phyloP scores from a whole-genome alignment of 75 land plant species.

The Pinus tabuliformis region DNA sequence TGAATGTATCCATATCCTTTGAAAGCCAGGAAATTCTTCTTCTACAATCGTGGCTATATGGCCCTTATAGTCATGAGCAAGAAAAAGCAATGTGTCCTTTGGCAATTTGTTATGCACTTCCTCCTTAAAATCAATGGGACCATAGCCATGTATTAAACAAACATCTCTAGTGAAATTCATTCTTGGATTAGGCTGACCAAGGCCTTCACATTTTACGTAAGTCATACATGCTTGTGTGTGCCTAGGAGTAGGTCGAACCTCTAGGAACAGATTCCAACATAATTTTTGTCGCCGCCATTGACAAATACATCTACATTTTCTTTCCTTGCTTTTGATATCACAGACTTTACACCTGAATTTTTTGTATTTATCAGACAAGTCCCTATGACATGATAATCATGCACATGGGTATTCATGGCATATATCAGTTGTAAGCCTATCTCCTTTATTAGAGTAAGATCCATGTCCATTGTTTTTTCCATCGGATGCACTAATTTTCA shows the following conservation, averaged over 20 bases:
- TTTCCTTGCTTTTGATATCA: conserved; percentile 73
- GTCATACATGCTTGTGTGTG: conserved; percentile 96
- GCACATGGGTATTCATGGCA: conserved; percentile 55
- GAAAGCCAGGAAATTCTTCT: conserved; percentile 73
- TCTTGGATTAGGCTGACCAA: conserved; percentile 78
- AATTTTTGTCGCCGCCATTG: conserved; percentile 69
- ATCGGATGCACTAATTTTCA: conserved; percentile 32
- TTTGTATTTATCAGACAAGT: conserved; percentile 53
- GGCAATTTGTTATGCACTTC: too few species aligned
- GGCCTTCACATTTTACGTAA: conserved; percentile 91
- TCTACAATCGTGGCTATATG: conserved; percentile 54
- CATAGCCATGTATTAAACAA: conserved; percentile 94
- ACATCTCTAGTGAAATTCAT: conserved; percentile 98
- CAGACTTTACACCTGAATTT: conserved; percentile 65
- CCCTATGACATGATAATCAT: conserved; percentile 58
- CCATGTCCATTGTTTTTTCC: conserved; percentile 51
- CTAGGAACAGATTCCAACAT: conserved; percentile 75
- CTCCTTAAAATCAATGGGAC: conserved; percentile 96
- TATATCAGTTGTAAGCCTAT: conserved; percentile 46
- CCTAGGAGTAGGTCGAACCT: conserved; percentile 96
- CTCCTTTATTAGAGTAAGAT: conserved; percentile 39
- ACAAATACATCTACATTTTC: conserved; percentile 72
- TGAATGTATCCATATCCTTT: conserved; percentile 80
- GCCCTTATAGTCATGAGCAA: too few species aligned
- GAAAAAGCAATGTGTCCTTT: too few species aligned